These are phyloP conservation scores for Aspergillus phoenicis DNA, from an alignment of 2,329 filamentous ascomycete genomes.

Conservation along the genomic window DNA sequence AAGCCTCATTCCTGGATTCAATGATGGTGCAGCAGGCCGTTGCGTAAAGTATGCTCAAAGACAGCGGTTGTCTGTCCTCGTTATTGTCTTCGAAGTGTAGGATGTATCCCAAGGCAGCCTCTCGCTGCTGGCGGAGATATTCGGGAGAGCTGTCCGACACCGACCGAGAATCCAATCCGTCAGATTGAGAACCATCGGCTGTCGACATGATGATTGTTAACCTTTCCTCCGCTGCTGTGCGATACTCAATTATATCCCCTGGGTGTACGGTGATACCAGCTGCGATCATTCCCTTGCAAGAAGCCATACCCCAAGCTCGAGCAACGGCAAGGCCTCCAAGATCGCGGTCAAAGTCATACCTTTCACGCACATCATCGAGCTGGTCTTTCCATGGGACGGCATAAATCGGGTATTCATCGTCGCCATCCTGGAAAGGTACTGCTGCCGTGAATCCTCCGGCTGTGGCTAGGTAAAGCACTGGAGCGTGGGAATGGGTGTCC, in stretches of 20 bases:
- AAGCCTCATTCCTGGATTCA: conserved; percentile 24
- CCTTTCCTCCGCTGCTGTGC: conserved; percentile 51
- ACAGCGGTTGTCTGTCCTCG: conserved; percentile 23
- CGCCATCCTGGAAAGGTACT: conserved; percentile 17
- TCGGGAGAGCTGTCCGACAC: conserved; percentile 20
- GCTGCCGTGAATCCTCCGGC: conserved; percentile 30
- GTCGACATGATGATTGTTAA: conserved; percentile 42
- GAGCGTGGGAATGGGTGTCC: conserved; percentile 17
- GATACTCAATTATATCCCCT: conserved; percentile 60
- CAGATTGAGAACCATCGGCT: conserved; percentile 15
- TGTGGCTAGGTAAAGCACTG: conserved; percentile 35
- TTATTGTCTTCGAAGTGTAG: conserved; percentile 25
- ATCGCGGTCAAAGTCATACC: conserved; percentile 54
- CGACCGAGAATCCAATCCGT: conserved; percentile 7
- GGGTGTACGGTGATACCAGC: conserved; percentile 58
- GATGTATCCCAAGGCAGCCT: conserved; percentile 32
- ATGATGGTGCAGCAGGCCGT: conserved; percentile 41
- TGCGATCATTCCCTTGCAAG: conserved; percentile 52
- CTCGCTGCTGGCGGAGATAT: conserved; percentile 21
- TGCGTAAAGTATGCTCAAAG: conserved; percentile 39
- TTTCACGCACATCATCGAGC: conserved; percentile 37
- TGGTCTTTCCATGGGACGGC: conserved; percentile 33
- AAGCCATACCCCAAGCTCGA: conserved; percentile 58
- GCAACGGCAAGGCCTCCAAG: conserved; percentile 53
- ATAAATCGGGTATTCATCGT: conserved; percentile 7